A percentile compares a stretch with the other conserved stretches of the same genome.
These are phyloP conservation scores for Massarina eburnea DNA, from an alignment of 2,329 filamentous ascomycete genomes.

Conservation along the genomic window DNA sequence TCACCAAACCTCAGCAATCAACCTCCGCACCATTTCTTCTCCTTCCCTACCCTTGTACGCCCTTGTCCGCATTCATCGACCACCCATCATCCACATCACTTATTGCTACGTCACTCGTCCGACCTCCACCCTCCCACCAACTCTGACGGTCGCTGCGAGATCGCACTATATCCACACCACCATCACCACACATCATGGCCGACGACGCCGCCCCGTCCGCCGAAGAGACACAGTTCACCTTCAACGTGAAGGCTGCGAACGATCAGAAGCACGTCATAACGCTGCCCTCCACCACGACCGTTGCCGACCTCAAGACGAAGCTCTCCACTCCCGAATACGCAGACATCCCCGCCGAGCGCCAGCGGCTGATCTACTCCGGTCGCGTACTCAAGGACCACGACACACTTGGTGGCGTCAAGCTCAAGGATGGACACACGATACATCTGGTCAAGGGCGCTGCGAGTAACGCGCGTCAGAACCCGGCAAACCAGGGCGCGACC, in stretches of 20 bases:
- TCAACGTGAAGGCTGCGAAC: conserved; percentile 96
- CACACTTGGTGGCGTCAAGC: conserved; percentile 81
- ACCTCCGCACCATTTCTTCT: background rate
- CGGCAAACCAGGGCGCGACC: conserved; percentile 50
- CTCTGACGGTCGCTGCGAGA: conserved; percentile 8
- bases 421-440: conserved; percentile 93
- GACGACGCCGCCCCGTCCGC: conserved; percentile 58
- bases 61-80: conserved; percentile 1
- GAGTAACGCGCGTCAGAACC: conserved; percentile 71
- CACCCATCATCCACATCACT: conserved; percentile 2
- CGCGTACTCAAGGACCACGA: conserved; percentile 96
- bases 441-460: conserved; percentile 96
- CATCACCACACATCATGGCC: conserved; percentile 56
- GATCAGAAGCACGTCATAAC: conserved; percentile 84
- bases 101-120: background rate
- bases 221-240: conserved; percentile 79
- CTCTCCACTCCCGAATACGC: conserved; percentile 80
- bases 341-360: conserved; percentile 81
- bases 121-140: background rate
- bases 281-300: conserved; percentile 72
- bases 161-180: conserved; percentile 2
- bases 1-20: background rate
- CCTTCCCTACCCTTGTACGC: background rate
- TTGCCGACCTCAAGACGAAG: conserved; percentile 87
- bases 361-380: conserved; percentile 96